A percentile compares a stretch with the other conserved stretches of the same genome.
Conservation (phyloP, 352 stramenopile species). For the Aphanomyces euteiches region DNA sequence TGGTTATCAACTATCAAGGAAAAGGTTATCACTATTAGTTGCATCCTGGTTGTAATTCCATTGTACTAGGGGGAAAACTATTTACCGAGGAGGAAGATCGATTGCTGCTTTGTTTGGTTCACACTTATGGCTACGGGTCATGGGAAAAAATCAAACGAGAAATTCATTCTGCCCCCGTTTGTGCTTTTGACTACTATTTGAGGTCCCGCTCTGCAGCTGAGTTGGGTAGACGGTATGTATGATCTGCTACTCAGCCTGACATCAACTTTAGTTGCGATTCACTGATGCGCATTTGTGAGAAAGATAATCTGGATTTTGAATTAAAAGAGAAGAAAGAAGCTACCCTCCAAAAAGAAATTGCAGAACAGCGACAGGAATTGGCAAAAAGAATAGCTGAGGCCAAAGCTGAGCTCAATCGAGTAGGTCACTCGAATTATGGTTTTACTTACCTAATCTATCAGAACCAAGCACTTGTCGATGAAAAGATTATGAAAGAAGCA, state of each 20-base stretch:
- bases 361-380: constrained; percentile 67
- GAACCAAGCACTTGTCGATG: constrained; percentile 73
- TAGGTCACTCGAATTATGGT: background rate
- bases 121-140: constrained; percentile 95
- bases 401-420: constrained; percentile 56
- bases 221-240: constrained; percentile 83
- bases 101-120: constrained; percentile 96
- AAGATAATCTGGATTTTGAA: constrained; percentile 86
- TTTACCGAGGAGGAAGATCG: constrained; percentile 98
- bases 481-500: constrained; percentile 85
- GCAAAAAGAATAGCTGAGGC: constrained; percentile 58
- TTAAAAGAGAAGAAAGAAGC: constrained; percentile 74
- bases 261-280: constrained; percentile 64
- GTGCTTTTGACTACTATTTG: constrained; percentile 99
- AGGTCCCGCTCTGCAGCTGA: constrained; percentile 93
- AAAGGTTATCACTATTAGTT: constrained; percentile 39
- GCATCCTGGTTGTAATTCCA: too few relatives aligned
- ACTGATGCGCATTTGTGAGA: constrained; percentile 93
- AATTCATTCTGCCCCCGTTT: constrained; percentile 89
- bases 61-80: constrained; percentile 56
- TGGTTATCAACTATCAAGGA: constrained; percentile 87
- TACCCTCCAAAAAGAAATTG: constrained; percentile 52
- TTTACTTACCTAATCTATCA: constrained; percentile 22
- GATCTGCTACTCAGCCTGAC: too few relatives aligned
- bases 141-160: constrained; percentile 97